Evolutionary conservation across 345 rosid genomes (phyloP), one percentile per base, ranked within the genome.

Genomic region (Draba incana): DNA sequence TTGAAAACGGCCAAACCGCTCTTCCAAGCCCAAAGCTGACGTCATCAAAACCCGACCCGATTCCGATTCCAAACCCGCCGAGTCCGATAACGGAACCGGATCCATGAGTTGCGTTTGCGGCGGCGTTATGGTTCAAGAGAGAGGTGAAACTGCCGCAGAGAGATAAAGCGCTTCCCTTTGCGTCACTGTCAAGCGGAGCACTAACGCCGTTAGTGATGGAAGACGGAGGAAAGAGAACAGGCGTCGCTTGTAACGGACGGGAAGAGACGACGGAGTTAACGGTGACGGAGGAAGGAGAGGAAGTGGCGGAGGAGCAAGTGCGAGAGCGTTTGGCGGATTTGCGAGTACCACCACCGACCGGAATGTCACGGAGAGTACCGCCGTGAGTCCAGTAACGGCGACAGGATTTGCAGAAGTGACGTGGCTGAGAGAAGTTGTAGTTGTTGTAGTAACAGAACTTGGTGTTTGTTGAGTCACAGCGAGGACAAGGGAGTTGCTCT

Each of bases 311-410:
- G 42, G 76, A 41, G 48, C 62, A 39, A 20, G 74, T 38, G 11
- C 98, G 97, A 25, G 92, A 86, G 39, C 98, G 91, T 70, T 90
- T 92, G 0, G 97, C 92, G 31, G 75, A 65, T 82, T 85, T 92
- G 41, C 97, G 92, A 28, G 91, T 75, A 20, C 93, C 98, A 9
- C 98, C 98, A 25, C 98, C 98, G 63, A 92, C 52, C 0, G 98
- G 98, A 57, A 92, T 89, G 80, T 92, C 98, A 12, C 78, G 78
- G 65, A 75, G 78, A 31, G 78, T 88, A n/a, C 98, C 98, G 51
- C 98, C 98, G 33, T 85, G 97, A 47, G 98, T 92, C 98, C 98
- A 92, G 84, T 92, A 92, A 45, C 98, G 91, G 45, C 98, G 98
- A 76, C 98, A 92, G 15, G 92, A 71, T 78, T 92, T 92, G 77